Evolutionary conservation across 345 rosid species (phyloP).

Genomic region (Aegle marmelos): DNA sequence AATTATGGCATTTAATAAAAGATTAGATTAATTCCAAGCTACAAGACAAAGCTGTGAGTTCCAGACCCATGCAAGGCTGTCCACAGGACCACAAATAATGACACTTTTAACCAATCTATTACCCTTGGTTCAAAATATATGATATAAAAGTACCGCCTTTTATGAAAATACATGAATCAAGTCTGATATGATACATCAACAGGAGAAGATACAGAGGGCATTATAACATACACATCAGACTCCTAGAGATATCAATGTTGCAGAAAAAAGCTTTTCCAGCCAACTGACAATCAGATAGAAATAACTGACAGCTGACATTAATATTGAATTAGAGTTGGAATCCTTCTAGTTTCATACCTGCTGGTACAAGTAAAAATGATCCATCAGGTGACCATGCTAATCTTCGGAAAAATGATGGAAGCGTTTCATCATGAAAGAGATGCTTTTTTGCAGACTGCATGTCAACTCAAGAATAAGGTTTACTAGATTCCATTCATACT

Average conservation of each 20-base stretch:
- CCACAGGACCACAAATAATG: not conserved
- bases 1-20: not conserved
- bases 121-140: not conserved
- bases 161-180: not conserved
- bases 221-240: not conserved
- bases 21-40: not conserved
- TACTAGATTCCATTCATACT: constrained; percentile 3
- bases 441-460: constrained; percentile 60
- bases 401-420: constrained; percentile 95
- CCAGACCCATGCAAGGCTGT: not conserved
- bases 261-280: not conserved
- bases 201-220: not conserved
- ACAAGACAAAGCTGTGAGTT: not conserved
- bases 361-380: constrained; percentile 83
- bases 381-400: constrained; percentile 99
- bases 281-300: not conserved
- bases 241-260: not conserved
- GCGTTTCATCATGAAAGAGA: constrained; percentile 94
- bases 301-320: not conserved
- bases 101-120: not conserved
- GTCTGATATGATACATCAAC: not conserved
- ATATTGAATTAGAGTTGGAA: not conserved
- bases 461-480: constrained; percentile 8
- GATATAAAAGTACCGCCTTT: not conserved
- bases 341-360: constrained; percentile 44